Percentiles rank a stretch among this genome's conserved stretches.
These are phyloP conservation scores for Calocybe indica DNA, from an alignment of 768 basidiomycete genomes.

Conservation along the genomic window DNA sequence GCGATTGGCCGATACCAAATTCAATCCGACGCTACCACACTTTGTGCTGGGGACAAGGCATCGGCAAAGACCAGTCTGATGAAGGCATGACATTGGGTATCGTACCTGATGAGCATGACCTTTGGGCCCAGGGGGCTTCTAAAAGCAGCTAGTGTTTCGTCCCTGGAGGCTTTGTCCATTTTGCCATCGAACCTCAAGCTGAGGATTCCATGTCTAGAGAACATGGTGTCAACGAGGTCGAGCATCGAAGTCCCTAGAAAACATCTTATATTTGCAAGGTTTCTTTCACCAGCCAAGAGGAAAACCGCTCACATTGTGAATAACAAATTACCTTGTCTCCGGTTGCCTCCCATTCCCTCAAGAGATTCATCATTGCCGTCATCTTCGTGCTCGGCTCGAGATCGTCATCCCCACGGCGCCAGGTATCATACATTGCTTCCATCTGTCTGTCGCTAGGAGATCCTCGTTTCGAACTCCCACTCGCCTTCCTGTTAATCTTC, in stretches of 20 bases:
- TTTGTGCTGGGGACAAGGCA: conserved; percentile 36
- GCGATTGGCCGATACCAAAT: conserved; percentile 63
- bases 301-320: conserved; percentile 51
- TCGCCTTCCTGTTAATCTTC: conserved; percentile 17
- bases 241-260: conserved; percentile 69
- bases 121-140: conserved; percentile 51
- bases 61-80: neutral
- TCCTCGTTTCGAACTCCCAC: conserved; percentile 12
- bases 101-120: conserved; percentile 61
- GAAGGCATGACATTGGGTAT: neutral
- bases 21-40: conserved; percentile 66
- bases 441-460: conserved; percentile 24
- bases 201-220: conserved; percentile 53
- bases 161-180: conserved; percentile 52
- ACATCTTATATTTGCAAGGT: neutral
- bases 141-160: conserved; percentile 45
- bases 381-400: conserved; percentile 69
- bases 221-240: conserved; percentile 54
- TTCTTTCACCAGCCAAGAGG: neutral
- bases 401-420: conserved; percentile 56
- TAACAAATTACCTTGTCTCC: conserved; percentile 70
- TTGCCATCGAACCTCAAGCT: conserved; percentile 62
- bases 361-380: conserved; percentile 44
- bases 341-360: conserved; percentile 52
- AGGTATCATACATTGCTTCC: conserved; percentile 41